Evolutionary conservation across 1,139 yeast genomes (phyloP).

Genomic region (Saccharomyces hybrid): DNA sequence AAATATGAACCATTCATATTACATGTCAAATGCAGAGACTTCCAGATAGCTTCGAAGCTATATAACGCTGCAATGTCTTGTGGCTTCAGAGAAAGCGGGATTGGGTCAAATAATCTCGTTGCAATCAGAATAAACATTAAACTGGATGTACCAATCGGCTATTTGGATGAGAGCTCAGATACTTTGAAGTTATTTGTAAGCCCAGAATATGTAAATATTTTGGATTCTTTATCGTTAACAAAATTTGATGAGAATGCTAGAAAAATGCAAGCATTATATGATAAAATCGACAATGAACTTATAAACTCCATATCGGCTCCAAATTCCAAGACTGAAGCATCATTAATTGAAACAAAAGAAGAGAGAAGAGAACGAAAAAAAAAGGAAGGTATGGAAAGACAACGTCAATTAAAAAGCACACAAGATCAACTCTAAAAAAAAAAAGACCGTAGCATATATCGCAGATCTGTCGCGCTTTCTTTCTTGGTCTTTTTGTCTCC

Average conservation of each 20-base stretch:
- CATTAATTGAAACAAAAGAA: constrained; percentile 40
- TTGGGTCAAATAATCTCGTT: constrained; percentile 70
- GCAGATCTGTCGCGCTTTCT: not conserved
- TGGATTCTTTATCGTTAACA: constrained; percentile 46
- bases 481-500: not conserved
- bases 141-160: constrained; percentile 69
- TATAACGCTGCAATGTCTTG: constrained; percentile 70
- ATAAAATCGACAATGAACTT: constrained; percentile 36
- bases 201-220: constrained; percentile 40
- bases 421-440: not conserved
- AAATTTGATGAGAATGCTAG: constrained; percentile 56
- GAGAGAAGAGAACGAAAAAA: constrained; percentile 53
- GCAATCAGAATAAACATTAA: constrained; percentile 62
- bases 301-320: constrained; percentile 3
- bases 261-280: constrained; percentile 44
- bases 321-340: constrained; percentile 4
- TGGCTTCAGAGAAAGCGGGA: constrained; percentile 84
- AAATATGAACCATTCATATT: constrained; percentile 80
- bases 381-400: constrained; percentile 50
- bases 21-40: constrained; percentile 70
- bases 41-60: constrained; percentile 48
- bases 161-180: constrained; percentile 31
- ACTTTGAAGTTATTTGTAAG: constrained; percentile 39
- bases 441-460: not conserved
- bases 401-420: constrained; percentile 21